These are phyloP conservation scores for Cucurbita maxima DNA, from an alignment of 306 rosid genomes.

Conservation along the genomic window DNA sequence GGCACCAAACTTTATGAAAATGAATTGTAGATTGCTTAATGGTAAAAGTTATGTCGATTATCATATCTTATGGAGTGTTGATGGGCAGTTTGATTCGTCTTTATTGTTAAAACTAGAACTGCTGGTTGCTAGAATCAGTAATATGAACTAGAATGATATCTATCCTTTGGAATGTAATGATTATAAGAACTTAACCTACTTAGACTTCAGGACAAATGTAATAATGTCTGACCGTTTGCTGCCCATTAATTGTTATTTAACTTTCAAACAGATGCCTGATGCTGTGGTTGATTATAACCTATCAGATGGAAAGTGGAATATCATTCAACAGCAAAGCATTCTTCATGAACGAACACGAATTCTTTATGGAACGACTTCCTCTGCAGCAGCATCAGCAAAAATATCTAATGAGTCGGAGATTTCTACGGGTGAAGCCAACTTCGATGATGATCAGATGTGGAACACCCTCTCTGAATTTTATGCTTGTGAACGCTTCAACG, in stretches of 20 bases:
- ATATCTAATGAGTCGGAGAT: conserved; percentile 15
- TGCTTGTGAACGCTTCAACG: conserved; percentile 58
- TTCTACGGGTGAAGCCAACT: conserved; percentile 20
- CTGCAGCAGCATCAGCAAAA: conserved; percentile 24
- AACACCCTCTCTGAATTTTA: conserved; percentile 75
- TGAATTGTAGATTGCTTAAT: background rate
- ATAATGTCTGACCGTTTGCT: background rate
- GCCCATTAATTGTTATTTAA: background rate
- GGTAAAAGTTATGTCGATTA: background rate
- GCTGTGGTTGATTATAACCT: conserved; percentile 92
- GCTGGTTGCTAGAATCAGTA: background rate
- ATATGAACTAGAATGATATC: background rate
- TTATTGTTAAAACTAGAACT: background rate
- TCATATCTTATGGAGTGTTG: background rate
- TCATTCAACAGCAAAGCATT: conserved; percentile 87
- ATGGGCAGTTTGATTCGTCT: background rate
- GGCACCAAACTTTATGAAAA: background rate
- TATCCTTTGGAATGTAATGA: background rate
- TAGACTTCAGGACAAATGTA: background rate
- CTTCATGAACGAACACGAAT: conserved; percentile 69
- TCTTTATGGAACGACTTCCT: conserved; percentile 55
- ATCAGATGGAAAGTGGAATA: conserved; percentile 61
- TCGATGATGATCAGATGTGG: conserved; percentile 56
- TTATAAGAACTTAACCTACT: background rate
- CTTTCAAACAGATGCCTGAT: conserved; percentile 82